phyloP scores from a whole-genome alignment of 768 basidiomycete genomes.

The Phlebiopsis flavidoalba region DNA sequence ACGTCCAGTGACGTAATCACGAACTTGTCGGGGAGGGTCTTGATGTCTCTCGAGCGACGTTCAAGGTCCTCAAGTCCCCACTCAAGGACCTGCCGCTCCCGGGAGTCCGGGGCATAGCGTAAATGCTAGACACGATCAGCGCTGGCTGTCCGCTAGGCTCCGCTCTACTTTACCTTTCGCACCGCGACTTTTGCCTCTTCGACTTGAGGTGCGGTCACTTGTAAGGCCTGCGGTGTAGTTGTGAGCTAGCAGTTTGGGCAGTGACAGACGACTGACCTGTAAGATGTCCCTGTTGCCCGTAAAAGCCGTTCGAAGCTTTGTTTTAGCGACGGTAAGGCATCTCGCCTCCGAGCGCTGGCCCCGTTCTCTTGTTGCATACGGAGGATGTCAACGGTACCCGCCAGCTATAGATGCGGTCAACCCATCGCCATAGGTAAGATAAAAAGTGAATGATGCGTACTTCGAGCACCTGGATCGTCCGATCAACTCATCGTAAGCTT shows the following conservation, averaged over 20 bases:
- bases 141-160: neutral
- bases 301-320: conserved; percentile 1
- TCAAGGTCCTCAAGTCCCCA: neutral
- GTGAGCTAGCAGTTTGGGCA: neutral
- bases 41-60: neutral
- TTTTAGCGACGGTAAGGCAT: neutral
- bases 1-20: conserved; percentile 8
- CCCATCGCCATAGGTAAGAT: neutral
- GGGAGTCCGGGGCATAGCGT: neutral
- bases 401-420: neutral
- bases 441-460: neutral
- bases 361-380: conserved; percentile 1
- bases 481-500: neutral
- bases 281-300: neutral
- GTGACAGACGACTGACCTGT: neutral
- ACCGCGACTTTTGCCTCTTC: neutral
- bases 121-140: neutral
- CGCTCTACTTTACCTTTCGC: neutral
- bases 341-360: neutral
- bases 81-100: conserved; percentile 1
- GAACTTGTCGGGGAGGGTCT: neutral
- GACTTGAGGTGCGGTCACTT: neutral
- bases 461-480: neutral
- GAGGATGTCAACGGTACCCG: neutral
- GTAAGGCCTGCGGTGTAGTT: neutral